Evolutionary conservation across 2,329 filamentous ascomycete species (phyloP).

Genomic region (Epichloe scottii): DNA sequence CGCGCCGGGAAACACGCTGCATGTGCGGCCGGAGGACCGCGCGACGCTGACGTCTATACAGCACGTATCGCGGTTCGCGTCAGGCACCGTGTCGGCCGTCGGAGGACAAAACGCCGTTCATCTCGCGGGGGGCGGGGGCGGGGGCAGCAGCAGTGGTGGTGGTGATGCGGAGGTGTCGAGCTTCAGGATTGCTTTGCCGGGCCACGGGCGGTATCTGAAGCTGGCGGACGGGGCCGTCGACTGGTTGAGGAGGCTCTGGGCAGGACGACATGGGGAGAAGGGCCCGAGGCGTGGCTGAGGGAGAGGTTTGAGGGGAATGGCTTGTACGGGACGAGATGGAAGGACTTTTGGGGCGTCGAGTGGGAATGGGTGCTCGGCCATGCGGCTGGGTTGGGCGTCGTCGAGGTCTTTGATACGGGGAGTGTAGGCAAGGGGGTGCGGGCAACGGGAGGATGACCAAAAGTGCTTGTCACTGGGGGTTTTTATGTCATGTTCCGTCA

Average conservation of each 20-base stretch:
- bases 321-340: conserved; percentile 40
- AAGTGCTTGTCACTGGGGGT: no score
- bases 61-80: conserved; percentile 50
- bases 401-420: conserved; percentile 64
- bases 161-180: conserved; percentile 19
- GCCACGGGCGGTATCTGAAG: conserved; percentile 55
- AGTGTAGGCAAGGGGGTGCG: conserved; percentile 59
- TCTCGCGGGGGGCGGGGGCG: conserved; percentile 45
- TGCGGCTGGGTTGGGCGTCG: conserved; percentile 54
- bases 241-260: conserved; percentile 48
- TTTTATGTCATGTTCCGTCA: no score
- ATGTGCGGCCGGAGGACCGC: conserved; percentile 38
- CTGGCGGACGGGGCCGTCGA: conserved; percentile 47
- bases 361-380: conserved; percentile 64
- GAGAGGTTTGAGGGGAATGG: conserved; percentile 61
- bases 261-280: conserved; percentile 49
- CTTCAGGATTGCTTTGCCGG: conserved; percentile 51
- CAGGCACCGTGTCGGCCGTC: conserved; percentile 56
- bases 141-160: no score
- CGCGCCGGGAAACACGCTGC: conserved; percentile 23
- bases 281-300: conserved; percentile 45
- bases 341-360: conserved; percentile 52
- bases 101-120: conserved; percentile 56
- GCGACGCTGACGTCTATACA: conserved; percentile 48
- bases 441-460: conserved; percentile 19